Percentiles rank a stretch among this genome's conserved stretches.
Conservation (phyloP, 1,284 basidiomycete species). For the Psilocybe mexicana region DNA sequence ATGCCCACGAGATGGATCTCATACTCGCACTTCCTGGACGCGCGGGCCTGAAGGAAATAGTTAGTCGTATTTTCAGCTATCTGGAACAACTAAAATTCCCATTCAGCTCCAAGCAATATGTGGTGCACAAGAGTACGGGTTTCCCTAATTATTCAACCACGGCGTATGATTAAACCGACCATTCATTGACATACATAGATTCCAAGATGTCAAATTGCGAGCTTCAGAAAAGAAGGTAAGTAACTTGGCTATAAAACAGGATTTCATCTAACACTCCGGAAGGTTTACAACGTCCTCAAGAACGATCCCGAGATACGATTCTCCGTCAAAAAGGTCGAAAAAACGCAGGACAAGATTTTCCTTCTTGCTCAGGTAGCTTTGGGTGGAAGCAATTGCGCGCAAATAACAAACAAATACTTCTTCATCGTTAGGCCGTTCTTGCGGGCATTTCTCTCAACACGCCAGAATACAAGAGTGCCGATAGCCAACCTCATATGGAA, state of each 20-base stretch:
- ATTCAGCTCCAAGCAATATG: slow-evolving; percentile 66
- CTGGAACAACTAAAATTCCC: not conserved
- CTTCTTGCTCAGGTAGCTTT: slow-evolving; percentile 64
- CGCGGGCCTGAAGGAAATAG: slow-evolving; percentile 62
- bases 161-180: not conserved
- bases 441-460: slow-evolving; percentile 64
- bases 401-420: not conserved
- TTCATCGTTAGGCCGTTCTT: slow-evolving; percentile 59
- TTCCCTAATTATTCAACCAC: not conserved
- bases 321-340: slow-evolving; percentile 65
- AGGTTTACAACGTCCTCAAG: slow-evolving; percentile 64
- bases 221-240: slow-evolving; percentile 68
- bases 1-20: slow-evolving; percentile 57
- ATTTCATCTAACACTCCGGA: not conserved
- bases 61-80: slow-evolving; percentile 33
- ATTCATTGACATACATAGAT: slow-evolving; percentile 39
- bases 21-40: slow-evolving; percentile 61
- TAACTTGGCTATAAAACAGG: not conserved
- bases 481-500: slow-evolving; percentile 72
- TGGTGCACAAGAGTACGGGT: slow-evolving; percentile 63
- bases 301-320: slow-evolving; percentile 74
- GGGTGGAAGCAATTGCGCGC: not conserved
- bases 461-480: slow-evolving; percentile 64
- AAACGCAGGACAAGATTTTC: slow-evolving; percentile 69
- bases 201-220: slow-evolving; percentile 66